A percentile compares a stretch with the other conserved stretches of the same genome.
phyloP scores from a whole-genome alignment of 495 filamentous ascomycete species.

The Penicillium coprophilum region DNA sequence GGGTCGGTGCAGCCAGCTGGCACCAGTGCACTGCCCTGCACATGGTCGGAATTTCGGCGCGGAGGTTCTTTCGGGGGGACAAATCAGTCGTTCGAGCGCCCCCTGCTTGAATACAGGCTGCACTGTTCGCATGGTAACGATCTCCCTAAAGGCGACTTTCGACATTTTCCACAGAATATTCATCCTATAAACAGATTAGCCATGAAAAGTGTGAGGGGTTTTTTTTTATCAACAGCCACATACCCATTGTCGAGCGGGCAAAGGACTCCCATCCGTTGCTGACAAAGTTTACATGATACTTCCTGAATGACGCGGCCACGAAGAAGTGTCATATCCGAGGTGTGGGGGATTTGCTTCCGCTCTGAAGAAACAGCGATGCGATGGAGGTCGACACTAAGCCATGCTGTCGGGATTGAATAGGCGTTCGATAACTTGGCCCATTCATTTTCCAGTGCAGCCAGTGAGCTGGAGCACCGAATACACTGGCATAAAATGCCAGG shows the following conservation, averaged over 20 bases:
- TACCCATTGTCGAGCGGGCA: constrained; percentile 45
- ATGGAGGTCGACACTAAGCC: constrained; percentile 47
- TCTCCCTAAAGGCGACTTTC: constrained; percentile 47
- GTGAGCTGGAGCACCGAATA: constrained; percentile 46
- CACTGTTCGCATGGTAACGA: constrained; percentile 47
- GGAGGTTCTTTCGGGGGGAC: constrained; percentile 27
- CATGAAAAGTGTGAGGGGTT: no score
- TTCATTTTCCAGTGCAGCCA: constrained; percentile 50
- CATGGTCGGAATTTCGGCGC: constrained; percentile 21
- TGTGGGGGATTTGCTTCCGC: constrained; percentile 43
- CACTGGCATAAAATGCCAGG: constrained; percentile 47
- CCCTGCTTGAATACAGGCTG: constrained; percentile 43
- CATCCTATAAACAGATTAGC: constrained; percentile 28
- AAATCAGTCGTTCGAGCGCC: constrained; percentile 33
- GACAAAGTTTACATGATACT: constrained; percentile 46
- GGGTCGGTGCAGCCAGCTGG: constrained; percentile 26
- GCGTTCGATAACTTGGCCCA: constrained; percentile 47
- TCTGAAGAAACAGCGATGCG: constrained; percentile 44
- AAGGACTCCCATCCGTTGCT: constrained; percentile 43
- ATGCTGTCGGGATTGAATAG: constrained; percentile 43
- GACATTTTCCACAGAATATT: constrained; percentile 49
- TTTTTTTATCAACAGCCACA: constrained; percentile 16
- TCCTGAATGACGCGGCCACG: constrained; percentile 46
- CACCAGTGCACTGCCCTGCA: constrained; percentile 32
- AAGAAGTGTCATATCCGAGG: constrained; percentile 40